Base-by-base conservation (phyloP, 805 yeast genomes). In the Starmerella lactis-condensi region DNA sequence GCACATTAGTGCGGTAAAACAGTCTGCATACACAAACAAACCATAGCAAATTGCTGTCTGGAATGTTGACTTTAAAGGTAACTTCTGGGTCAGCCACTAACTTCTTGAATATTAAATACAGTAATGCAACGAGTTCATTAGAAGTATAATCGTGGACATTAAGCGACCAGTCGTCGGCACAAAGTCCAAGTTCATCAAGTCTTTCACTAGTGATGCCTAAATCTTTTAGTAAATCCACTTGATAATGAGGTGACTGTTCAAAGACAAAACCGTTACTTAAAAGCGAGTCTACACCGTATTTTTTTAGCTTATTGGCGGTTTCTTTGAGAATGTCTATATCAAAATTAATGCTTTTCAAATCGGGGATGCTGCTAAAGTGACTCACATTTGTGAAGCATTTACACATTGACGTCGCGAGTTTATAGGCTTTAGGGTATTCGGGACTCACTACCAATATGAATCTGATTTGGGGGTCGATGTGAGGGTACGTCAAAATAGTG, bases 1-100 rank as follows among this genome's bases (percentile, higher is more conserved):
- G 79, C 51, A 83, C 83, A 8, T 81, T 78, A 43, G 70, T 68
- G 46, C 75, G 72, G 53, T 89, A 89, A 27, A 79, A 67, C 42
- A 76, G 75, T 38, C 93, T 65, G 6, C 78, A 62, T 42, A 71
- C 65, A 41, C 74, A 65, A 15, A 81, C 53, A 41, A 83, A 63
- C 14, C 66, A 61, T 26, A 70, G 53, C 17, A 81, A 55, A 36
- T 62, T 58, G 46, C 68, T 67, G 27, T 61, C 63, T 11, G 51
- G 34, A 2, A 31, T 30, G 16, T 34, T 34, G 40, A 32, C 35
- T 8, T 30, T 29, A 19, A 26, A 24, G 5, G 31, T 28, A 6
- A 46, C 24, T 13, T 32, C 45, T 1, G 48, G 46, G 29, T 39
- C 34, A 18, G 31, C 24, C 24, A 39, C 32, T 59, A 58, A 63